Evolutionary conservation across 2,329 filamentous ascomycete genomes (phyloP), one percentile per base, ranked within the genome.

Genomic region (Colletotrichum tabaci): DNA sequence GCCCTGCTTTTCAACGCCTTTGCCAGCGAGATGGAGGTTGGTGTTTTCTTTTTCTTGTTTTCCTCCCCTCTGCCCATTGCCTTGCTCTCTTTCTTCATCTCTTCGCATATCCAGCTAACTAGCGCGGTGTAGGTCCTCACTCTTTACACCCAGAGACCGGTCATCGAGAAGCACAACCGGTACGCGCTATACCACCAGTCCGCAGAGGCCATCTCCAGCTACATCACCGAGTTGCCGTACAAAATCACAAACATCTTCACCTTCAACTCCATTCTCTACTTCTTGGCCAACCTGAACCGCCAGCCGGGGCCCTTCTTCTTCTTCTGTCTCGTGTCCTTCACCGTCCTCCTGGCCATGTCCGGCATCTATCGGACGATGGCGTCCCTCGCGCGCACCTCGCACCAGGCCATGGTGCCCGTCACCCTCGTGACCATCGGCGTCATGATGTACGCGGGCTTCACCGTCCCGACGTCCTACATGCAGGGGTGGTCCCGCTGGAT

Each of bases 401-500:
- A 80, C 2, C 78, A 79, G 26, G 78, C 78, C 2, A 78, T 80
- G 76, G 88, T 89, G 1, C 89, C 88, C 1, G 86, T 88, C 47
- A 87, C 89, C 3, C 72, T 91, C 13, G 80, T 91, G 72, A 92
- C 93, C 73, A 83, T 93, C 46, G 88, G 86, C 71, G 87, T 94
- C 55, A 87, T 94, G 81, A 91, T 90, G 76, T 90, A 90, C 80
- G 94, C 92, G 15, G 93, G 91, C 72, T 93, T 95, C 79, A 87
- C 90, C 62, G 87, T 92, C 61, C 89, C 88, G 0, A 87, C 86
- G 73, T 80, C 84, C 60, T 90, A 96, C 80, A 96, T 94, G 92
- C 87, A 92, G 5, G 88, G 85, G 1, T 97, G 94, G 93, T 93
- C 92, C 75, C 87, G 90, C 67, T 97, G 94, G 94, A 90, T 97